phyloP scores from a whole-genome alignment of 768 basidiomycete species.

The Lactarius tabidus region DNA sequence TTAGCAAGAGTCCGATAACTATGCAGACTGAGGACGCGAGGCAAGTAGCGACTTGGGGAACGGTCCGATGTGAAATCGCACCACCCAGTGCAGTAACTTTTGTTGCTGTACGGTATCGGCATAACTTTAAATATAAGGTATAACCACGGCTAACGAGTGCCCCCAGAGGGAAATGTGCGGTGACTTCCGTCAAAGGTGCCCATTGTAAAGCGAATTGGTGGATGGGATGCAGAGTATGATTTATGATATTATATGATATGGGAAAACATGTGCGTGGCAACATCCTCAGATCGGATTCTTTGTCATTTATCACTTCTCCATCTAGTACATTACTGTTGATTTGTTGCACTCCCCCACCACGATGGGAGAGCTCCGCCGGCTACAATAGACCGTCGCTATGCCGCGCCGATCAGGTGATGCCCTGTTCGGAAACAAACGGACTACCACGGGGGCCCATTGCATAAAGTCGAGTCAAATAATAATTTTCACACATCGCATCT shows the following conservation, averaged over 20 bases:
- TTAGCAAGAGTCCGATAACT: neutral
- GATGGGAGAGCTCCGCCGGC: neutral
- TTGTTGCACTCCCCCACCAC: neutral
- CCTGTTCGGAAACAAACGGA: neutral
- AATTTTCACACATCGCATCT: neutral
- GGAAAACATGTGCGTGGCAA: too few relatives aligned
- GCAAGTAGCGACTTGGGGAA: neutral
- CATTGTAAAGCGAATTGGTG: too few relatives aligned
- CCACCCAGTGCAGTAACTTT: neutral
- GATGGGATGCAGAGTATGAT: too few relatives aligned
- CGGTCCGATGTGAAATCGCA: neutral
- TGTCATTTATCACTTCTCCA: neutral
- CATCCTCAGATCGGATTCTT: neutral
- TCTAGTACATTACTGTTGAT: neutral
- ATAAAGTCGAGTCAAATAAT: neutral
- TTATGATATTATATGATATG: too few relatives aligned
- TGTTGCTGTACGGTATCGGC: neutral
- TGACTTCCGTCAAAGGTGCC: neutral
- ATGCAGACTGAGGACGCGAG: neutral
- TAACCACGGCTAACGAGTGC: neutral
- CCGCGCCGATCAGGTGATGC: neutral
- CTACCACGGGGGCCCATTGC: neutral
- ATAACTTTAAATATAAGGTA: neutral
- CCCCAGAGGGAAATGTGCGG: neutral
- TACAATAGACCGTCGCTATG: neutral